Conservation (phyloP, 805 yeast genomes). For the Saturnispora kantuleensis region DNA sequence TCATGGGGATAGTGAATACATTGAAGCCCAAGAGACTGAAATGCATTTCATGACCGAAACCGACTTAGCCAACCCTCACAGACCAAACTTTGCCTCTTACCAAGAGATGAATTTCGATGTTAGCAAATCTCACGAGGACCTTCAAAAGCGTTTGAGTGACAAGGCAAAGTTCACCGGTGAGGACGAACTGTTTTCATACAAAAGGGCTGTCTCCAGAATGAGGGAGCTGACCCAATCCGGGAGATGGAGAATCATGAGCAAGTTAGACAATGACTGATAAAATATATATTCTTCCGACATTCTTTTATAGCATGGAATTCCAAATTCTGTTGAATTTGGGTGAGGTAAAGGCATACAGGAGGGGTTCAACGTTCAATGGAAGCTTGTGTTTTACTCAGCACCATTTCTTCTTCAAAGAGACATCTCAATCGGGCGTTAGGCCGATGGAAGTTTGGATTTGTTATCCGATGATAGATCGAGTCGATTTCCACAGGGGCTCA, state of each 20-base stretch:
- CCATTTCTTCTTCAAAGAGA: constrained; percentile 50
- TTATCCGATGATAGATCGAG: constrained; percentile 69
- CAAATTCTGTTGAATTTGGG: constrained; percentile 43
- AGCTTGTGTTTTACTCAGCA: constrained; percentile 64
- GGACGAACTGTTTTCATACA: constrained; percentile 66
- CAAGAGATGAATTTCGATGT: constrained; percentile 34
- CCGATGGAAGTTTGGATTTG: constrained; percentile 79
- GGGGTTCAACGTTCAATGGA: constrained; percentile 49
- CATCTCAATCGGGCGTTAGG: constrained; percentile 20
- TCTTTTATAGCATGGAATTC: constrained; percentile 37
- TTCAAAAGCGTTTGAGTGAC: constrained; percentile 34
- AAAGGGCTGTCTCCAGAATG: constrained; percentile 59
- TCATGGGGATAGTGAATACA: not conserved
- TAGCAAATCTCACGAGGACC: constrained; percentile 10
- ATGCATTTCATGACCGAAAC: constrained; percentile 57
- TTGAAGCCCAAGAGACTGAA: constrained; percentile 44
- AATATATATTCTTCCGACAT: not conserved
- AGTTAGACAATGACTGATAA: constrained; percentile 9
- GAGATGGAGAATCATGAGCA: constrained; percentile 37
- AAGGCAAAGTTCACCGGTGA: constrained; percentile 60
- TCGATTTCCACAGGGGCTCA: constrained; percentile 48
- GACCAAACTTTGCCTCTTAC: constrained; percentile 61
- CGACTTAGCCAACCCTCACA: constrained; percentile 51
- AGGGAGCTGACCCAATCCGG: constrained; percentile 28
- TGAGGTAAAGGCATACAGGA: constrained; percentile 40